Conservation (phyloP, 768 basidiomycete genomes). For the Lactarius sp. region DNA sequence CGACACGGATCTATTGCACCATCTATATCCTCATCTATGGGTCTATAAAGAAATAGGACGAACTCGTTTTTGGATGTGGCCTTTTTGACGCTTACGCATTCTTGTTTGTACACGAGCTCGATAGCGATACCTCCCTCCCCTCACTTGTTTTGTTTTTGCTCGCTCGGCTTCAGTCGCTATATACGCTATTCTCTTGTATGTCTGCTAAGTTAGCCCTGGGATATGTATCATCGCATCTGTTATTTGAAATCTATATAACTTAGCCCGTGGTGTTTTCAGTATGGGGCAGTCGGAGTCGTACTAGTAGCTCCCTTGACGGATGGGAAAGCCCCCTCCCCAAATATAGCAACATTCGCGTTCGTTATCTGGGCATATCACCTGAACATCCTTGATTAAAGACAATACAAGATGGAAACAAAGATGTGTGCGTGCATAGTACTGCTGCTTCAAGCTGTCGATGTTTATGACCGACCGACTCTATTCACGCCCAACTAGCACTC, state of each 20-base stretch:
- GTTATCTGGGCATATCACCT: too few relatives aligned
- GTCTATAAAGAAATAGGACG: slow-evolving; percentile 28
- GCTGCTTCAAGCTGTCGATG: too few relatives aligned
- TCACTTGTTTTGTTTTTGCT: slow-evolving; percentile 15
- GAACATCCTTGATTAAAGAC: too few relatives aligned
- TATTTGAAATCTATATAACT: background rate
- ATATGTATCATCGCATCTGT: slow-evolving; percentile 5
- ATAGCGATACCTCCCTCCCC: slow-evolving; percentile 17
- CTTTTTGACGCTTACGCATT: slow-evolving; percentile 4
- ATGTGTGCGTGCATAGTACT: too few relatives aligned
- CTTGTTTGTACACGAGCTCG: background rate
- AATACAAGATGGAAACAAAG: too few relatives aligned
- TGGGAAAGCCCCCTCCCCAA: too few relatives aligned
- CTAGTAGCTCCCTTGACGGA: too few relatives aligned
- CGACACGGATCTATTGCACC: slow-evolving; percentile 40
- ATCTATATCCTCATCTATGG: slow-evolving; percentile 45
- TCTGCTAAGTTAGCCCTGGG: background rate
- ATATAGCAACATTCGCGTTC: too few relatives aligned
- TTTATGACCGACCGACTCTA: too few relatives aligned
- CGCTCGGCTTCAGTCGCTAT: slow-evolving; percentile 3
- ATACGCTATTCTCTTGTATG: slow-evolving; percentile 16
- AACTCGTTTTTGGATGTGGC: background rate
- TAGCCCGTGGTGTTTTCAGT: background rate
- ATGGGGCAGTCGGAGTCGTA: too few relatives aligned
- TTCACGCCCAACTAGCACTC: too few relatives aligned